Percentiles rank a stretch among this genome's conserved stretches.
Evolutionary conservation across 2,329 filamentous ascomycete species (phyloP).

Genomic region (Scopulariopsis brevicaulis): DNA sequence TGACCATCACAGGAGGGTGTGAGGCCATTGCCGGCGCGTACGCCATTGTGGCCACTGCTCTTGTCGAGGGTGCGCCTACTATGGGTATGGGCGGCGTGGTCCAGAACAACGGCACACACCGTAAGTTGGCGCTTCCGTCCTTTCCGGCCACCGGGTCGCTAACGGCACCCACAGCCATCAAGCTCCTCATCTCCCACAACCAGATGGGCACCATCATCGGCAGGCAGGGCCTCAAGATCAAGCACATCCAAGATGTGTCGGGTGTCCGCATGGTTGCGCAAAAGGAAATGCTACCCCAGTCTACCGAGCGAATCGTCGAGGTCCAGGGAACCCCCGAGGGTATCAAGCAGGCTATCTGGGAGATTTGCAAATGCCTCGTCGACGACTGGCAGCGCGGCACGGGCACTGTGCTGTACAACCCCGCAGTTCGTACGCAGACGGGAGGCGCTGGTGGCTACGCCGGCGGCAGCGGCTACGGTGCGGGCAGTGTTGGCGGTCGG

Average conservation of each 20-base stretch:
- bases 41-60: constrained; percentile 78
- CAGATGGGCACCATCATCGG: constrained; percentile 99
- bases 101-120: constrained; percentile 81
- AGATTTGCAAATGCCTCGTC: constrained; percentile 96
- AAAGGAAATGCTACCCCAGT: constrained; percentile 99
- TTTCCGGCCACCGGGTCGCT: constrained; percentile 3
- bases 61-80: constrained; percentile 86
- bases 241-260: constrained; percentile 95
- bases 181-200: constrained; percentile 97
- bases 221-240: constrained; percentile 93
- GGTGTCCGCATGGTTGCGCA: constrained; percentile 98
- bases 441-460: constrained; percentile 32
- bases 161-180: constrained; percentile 56
- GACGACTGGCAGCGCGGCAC: constrained; percentile 97
- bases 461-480: constrained; percentile 25
- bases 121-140: constrained; percentile 46
- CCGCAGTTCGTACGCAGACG: constrained; percentile 74
- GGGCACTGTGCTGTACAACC: constrained; percentile 95
- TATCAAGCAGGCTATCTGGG: constrained; percentile 94
- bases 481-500: constrained; percentile 23
- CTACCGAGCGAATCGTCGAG: constrained; percentile 94
- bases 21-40: constrained; percentile 88
- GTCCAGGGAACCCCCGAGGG: constrained; percentile 90
- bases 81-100: constrained; percentile 94
- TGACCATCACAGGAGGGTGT: constrained; percentile 87